These are phyloP conservation scores for Hippophae gyantsensis DNA, from an alignment of 306 rosid species.

Conservation along the genomic window DNA sequence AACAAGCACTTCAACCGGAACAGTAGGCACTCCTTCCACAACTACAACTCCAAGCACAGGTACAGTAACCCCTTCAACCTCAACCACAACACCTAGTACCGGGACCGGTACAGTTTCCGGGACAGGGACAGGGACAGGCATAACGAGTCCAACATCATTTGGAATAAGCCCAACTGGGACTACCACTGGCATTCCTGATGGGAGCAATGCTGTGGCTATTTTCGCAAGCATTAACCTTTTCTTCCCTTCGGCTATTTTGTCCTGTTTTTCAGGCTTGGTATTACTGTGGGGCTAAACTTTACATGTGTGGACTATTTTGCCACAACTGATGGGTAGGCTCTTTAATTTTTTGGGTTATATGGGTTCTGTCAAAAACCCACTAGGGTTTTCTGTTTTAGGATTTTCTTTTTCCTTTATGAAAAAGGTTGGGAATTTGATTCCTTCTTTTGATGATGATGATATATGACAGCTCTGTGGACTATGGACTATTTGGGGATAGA, in stretches of 20 bases:
- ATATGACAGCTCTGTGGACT: slow-evolving; percentile 8
- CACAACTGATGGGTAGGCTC: slow-evolving; percentile 12
- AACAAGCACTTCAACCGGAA: slow-evolving; percentile 26
- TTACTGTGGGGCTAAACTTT: slow-evolving; percentile 29
- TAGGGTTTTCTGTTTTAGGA: slow-evolving; percentile 9
- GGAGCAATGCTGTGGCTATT: slow-evolving; percentile 22
- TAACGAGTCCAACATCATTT: slow-evolving; percentile 29
- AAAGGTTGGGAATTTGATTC: slow-evolving; percentile 52
- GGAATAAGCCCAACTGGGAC: slow-evolving; percentile 63
- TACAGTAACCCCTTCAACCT: slow-evolving; percentile 12
- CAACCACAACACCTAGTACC: slow-evolving; percentile 18
- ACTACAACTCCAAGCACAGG: slow-evolving; percentile 17
- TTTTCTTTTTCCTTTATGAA: slow-evolving; percentile 5
- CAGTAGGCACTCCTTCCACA: slow-evolving; percentile 24
- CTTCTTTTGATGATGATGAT: slow-evolving; percentile 35
- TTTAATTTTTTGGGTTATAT: slow-evolving; percentile 22
- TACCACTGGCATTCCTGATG: slow-evolving; percentile 19
- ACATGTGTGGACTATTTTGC: slow-evolving; percentile 40
- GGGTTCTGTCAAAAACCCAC: slow-evolving; percentile 23
- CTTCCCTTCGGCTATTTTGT: slow-evolving; percentile 9
- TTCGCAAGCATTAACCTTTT: slow-evolving; percentile 12
- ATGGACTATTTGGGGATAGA: slow-evolving; percentile 13
- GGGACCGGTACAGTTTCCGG: slow-evolving; percentile 10
- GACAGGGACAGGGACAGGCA: slow-evolving; percentile 9
- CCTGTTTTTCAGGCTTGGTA: slow-evolving; percentile 16